Evolutionary conservation across 176 grass and related monocot species (phyloP), one percentile per base, ranked within the genome.

Genomic region (Chrysopogon serrulatus): DNA sequence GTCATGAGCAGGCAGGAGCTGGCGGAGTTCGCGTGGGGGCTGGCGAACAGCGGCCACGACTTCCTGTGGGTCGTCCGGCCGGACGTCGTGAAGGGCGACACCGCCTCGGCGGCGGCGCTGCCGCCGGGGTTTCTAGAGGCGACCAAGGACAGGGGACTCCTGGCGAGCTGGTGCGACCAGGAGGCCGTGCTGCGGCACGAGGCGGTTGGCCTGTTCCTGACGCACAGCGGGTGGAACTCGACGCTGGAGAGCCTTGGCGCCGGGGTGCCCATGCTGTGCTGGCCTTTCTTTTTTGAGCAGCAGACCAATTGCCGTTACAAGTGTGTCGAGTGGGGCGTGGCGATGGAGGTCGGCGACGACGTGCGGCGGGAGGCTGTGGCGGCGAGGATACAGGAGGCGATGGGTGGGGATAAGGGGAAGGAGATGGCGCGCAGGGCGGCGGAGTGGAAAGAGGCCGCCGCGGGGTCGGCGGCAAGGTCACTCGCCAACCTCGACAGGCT

Each of bases 181-280:
- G 81, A 82, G 61, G 82, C 59, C 0, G 85, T 88, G 28, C 78
- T 93, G 68, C 16, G 61, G 45, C 88, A 93, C 68, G 67, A 27
- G 26, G 88, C 88, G 28, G 68, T 90, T 23, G 69, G 78, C 3
- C 23, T 68, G 19, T 97, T 97, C 68, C 87, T 97, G 74, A 97
- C 86, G 17, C 95, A 97, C 78, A 83, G 88, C 65, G 92, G 95
- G 26, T 97, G 95, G 95, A 97, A 97, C 92, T 97, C 92, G 6
- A 93, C 90, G 28, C 1, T 79, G 74, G 95, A 98, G 86, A 44
- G 71, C 56, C 44, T 88, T 2, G 2, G 27, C 82, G 45, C 63
- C 14, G 71, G 86, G 2, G 86, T 88, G 86, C 82, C 86, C 2
- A 86, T 91, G 90, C 64, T 88, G 24, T 82, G 82, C 78, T 88